Evolutionary conservation across 306 rosid genomes (phyloP), one percentile per base, ranked within the genome.

Genomic region (Rosa persica): DNA sequence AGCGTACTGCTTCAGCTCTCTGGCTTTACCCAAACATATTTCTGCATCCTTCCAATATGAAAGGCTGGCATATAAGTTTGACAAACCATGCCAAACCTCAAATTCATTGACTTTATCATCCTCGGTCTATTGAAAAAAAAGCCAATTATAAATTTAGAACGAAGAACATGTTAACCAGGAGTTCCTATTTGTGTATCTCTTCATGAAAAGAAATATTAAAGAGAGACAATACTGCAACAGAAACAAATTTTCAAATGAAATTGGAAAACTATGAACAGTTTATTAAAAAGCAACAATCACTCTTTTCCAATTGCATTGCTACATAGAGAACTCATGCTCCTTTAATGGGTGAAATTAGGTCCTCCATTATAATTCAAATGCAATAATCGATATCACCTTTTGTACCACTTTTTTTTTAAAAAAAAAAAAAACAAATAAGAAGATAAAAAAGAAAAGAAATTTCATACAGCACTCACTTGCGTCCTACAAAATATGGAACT

Each of bases 31-130:
- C 89, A 96, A 84, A 83, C 99, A 96, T 81, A 93, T 80, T 86
- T 91, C 98, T 67, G 97, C 97, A 84, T 96, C 99, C 79, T 87
- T 91, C 98, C 96, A 96, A 80, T 82, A 90, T 71, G 96, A 91
- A 80, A 96, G 98, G 75, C 93, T 93, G 43, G 96, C 89, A 84
- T 96, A 96, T 70, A 96, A 87, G 80, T 85, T 87, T 80, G 98
- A 91, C 64, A 96, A 88, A 79, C 96, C 99, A 60, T 93, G 95
- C 99, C 99, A 96, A 83, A 93, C 90, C 36, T 96, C 98, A 76
- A 85, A 84, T 75, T 93, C 99, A 42, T 88, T 72, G 76, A 93
- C 86, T 83, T 86, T 89, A 76, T 96, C 90, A 76, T 87, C 93
- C 74, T 83, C 90, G 68, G 75, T 78, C 99, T 96, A 84, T 66